Conservation (phyloP, 148 eudicot species). For the Nepenthes gracilis region DNA sequence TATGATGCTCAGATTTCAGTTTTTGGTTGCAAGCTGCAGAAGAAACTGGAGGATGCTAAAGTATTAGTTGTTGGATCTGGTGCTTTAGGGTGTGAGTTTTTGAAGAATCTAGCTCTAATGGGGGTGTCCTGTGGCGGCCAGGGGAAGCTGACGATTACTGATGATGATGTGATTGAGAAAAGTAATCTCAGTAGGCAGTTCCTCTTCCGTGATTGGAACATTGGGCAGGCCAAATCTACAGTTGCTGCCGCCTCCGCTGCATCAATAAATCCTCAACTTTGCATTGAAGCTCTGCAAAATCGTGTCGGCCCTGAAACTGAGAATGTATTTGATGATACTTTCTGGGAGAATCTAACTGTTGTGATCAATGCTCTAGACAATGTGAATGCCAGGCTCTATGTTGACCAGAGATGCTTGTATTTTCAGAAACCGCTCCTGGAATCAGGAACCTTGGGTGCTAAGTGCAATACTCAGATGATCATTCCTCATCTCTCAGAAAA, state of each 20-base stretch:
- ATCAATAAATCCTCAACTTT: constrained; percentile 47
- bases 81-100: constrained; percentile 88
- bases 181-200: constrained; percentile 93
- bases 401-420: constrained; percentile 81
- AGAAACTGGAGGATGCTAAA: constrained; percentile 70
- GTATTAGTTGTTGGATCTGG: constrained; percentile 86
- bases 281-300: constrained; percentile 74
- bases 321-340: constrained; percentile 71
- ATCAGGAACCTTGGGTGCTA: constrained; percentile 90
- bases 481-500: constrained; percentile 90
- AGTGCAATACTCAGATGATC: constrained; percentile 94
- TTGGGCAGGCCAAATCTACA: constrained; percentile 91
- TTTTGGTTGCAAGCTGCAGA: constrained; percentile 77
- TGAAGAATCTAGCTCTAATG: constrained; percentile 91
- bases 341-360: constrained; percentile 72
- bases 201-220: constrained; percentile 94
- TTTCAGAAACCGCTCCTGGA: constrained; percentile 93
- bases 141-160: constrained; percentile 77
- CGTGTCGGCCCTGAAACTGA: constrained; percentile 90
- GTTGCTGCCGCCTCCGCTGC: constrained; percentile 86
- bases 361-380: constrained; percentile 84
- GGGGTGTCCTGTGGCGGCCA: constrained; percentile 66
- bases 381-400: constrained; percentile 87
- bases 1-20: constrained; percentile 95
- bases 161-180: constrained; percentile 94